These are phyloP conservation scores for Chrysosporium keratinophilum DNA, from an alignment of 2,329 filamentous ascomycete species.

Conservation along the genomic window DNA sequence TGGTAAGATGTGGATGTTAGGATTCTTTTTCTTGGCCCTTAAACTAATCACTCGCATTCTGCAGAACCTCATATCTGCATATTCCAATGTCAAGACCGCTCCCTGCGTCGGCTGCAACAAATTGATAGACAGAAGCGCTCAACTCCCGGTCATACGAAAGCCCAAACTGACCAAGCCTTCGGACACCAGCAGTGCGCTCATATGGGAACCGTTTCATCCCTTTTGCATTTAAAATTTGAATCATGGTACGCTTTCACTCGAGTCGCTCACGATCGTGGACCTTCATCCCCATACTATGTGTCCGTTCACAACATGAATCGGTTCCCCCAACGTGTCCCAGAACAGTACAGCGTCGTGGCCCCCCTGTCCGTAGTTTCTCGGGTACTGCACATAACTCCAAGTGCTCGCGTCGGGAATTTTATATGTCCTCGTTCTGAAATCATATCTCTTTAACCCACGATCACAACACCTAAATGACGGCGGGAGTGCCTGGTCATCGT, in stretches of 20 bases:
- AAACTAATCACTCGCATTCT: conserved; percentile 6
- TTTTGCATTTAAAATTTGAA: conserved; percentile 20
- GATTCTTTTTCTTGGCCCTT: conserved; percentile 1
- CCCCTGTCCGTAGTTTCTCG: conserved; percentile 13
- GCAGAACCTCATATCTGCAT: conserved; percentile 37
- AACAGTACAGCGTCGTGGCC: conserved; percentile 16
- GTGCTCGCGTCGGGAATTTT: conserved; percentile 21
- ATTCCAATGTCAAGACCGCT: conserved; percentile 32
- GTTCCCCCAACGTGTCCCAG: conserved; percentile 21
- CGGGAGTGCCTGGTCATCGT: conserved; percentile 8
- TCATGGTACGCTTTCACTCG: neutral
- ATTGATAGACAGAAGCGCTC: conserved; percentile 30
- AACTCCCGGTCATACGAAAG: conserved; percentile 32
- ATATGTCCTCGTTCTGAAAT: conserved; percentile 27
- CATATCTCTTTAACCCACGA: conserved; percentile 22
- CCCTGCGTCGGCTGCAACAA: conserved; percentile 32
- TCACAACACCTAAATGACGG: conserved; percentile 17
- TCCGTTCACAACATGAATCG: conserved; percentile 12
- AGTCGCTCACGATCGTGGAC: neutral
- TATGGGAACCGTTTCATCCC: conserved; percentile 30
- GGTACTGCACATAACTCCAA: conserved; percentile 27
- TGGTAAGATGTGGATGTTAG: conserved; percentile 23
- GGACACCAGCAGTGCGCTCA: conserved; percentile 17
- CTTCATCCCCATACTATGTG: neutral
- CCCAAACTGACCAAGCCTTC: conserved; percentile 17